Base-by-base conservation (phyloP, 2,329 filamentous ascomycete species). In the Chaetomium strumarium region DNA sequence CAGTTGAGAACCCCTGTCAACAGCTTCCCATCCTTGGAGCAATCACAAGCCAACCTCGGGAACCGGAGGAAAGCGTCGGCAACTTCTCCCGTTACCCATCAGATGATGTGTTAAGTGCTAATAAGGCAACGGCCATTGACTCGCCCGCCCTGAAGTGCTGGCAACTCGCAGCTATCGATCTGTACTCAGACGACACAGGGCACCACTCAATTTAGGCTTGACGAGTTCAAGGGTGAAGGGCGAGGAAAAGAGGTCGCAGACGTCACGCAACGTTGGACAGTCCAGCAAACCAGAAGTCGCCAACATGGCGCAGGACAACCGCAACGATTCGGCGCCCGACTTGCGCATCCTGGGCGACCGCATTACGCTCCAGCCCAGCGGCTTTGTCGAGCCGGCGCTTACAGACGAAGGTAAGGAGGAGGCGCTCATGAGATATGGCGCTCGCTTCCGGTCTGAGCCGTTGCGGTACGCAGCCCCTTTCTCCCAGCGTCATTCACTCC, bases 361-460 rank as follows among this genome's bases (percentile, higher is more conserved):
- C 63, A 81, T 90, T 61, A 89, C 84, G 1, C 79, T 91, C 37
- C 86, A 89, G 64, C 86, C 86, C 9, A 83, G 83, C 59, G 85
- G 85, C 55, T 87, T 80, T 63, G 74, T 84, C 53, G 79, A 81
- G 64, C 72, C 76, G 5, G 20, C 24, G 63, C 67, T 46, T 42
- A 42, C 43, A 66, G 66, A 74, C 55, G 73, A 76, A 57, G 75
- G 72, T 47, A 79, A 79, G 55, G 86, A 90, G 62, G 79, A 85
- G 65, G 83, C 84, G 17, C 72, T 91, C 60, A 84, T 92, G 73
- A 83, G 86, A 68, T 83, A 91, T 65, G 93, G 93, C 78, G 87
- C 88, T 45, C 86, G 90, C 42, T 96, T 97, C 68, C 84, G 92
- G 53, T 76, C 79, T 38, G 80, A 83, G 58, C 83, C 83, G 30